These are phyloP conservation scores for Hyaloscypha finlandica DNA, from an alignment of 495 filamentous ascomycete genomes.

Conservation along the genomic window DNA sequence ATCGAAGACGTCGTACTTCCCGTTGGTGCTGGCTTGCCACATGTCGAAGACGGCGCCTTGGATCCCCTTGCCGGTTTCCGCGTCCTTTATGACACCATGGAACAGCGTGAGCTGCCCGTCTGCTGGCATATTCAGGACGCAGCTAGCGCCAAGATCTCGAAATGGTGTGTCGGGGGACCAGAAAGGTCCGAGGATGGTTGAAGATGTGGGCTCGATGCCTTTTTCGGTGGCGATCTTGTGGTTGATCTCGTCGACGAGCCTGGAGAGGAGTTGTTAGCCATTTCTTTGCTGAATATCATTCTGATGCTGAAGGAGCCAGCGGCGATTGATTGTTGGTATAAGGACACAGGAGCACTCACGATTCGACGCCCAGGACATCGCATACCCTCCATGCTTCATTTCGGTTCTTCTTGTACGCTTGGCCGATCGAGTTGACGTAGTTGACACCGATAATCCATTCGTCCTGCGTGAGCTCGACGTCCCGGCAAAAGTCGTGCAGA, in stretches of 20 bases:
- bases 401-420: conserved; percentile 35
- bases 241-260: conserved; percentile 83
- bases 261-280: conserved; percentile 31
- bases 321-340: not conserved
- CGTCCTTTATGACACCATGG: conserved; percentile 66
- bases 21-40: conserved; percentile 84
- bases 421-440: conserved; percentile 56
- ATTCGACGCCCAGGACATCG: conserved; percentile 80
- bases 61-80: conserved; percentile 67
- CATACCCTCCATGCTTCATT: conserved; percentile 78
- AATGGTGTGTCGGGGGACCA: conserved; percentile 84
- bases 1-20: conserved; percentile 87
- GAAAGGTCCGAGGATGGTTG: conserved; percentile 84
- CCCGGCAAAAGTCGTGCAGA: conserved; percentile 67
- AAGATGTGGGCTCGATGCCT: conserved; percentile 71
- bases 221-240: conserved; percentile 74
- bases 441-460: conserved; percentile 69
- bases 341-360: conserved; percentile 47
- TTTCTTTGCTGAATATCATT: conserved; percentile 1
- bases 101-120: conserved; percentile 65
- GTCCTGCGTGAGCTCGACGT: conserved; percentile 63
- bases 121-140: conserved; percentile 66
- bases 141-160: conserved; percentile 68
- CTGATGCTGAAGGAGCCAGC: not conserved
- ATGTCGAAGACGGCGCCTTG: conserved; percentile 77